Base-by-base conservation (phyloP, 2,329 filamentous ascomycete genomes). In the Aspergillus hiratsukae region DNA sequence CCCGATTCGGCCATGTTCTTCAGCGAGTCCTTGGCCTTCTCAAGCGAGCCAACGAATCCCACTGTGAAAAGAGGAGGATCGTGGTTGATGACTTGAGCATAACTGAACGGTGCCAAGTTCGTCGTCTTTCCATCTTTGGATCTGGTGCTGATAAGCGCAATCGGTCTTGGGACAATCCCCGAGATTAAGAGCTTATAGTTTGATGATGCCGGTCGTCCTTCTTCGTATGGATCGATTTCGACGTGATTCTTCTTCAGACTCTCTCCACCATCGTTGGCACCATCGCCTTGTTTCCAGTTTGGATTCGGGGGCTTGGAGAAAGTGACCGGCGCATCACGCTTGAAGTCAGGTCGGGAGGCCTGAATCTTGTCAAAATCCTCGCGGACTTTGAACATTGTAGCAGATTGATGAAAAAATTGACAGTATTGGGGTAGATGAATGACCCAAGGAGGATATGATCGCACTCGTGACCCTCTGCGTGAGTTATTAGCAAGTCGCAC, bases 131-230 rank as follows among this genome's bases (percentile, higher is more conserved):
- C 90, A 66, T 91, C 87, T 41, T 76, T 76, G 2, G 78, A 81
- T 37, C 78, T 71, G 1, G 85, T 87, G 51, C 79, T 81, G 14
- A 86, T 73, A 60, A 87, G 85, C 1, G 83, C 84, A 48, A 97
- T 87, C 11, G 93, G 93, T 11, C 93, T 84, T 1, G 93, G 93
- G 17, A 91, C 82, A 63, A 97, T 84, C 61, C 85, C 86, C 19
- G 86, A 89, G 73, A 97, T 96, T 59, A 97, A 80, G 14, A 97
- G 83, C 76, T 96, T 96, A 83, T 97, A 97, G 81, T 97, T 97
- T 76, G 83, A 85, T 1, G 79, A 76, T 0, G 84, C 75, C 0
- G 85, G 81, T 0, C 92, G 83, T 31, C 86, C 89, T 28, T 85
- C 77, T 55, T 81, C 87, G 71, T 92, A 86, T 0, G 92, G 92